These are phyloP conservation scores for Talaromyces borbonicus DNA, from an alignment of 495 filamentous ascomycete species.

Conservation along the genomic window DNA sequence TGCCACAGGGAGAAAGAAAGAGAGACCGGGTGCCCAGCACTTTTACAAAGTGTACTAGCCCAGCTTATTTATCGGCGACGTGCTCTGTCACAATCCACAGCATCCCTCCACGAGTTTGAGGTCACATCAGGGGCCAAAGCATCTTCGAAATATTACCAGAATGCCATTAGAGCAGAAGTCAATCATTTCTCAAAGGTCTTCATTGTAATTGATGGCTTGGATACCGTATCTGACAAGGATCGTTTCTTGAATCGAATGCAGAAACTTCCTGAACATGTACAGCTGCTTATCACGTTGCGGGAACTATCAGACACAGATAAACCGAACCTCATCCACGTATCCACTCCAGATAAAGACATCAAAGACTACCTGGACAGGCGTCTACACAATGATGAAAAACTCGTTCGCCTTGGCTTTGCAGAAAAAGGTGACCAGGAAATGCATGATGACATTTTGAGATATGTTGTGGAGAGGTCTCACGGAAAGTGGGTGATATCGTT, in stretches of 20 bases:
- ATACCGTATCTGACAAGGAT: slow-evolving; percentile 21
- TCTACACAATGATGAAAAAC: slow-evolving; percentile 8
- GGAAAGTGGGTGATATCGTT: slow-evolving; percentile 17
- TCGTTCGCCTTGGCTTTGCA: slow-evolving; percentile 10
- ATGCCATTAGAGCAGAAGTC: slow-evolving; percentile 26
- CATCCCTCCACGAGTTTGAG: slow-evolving; percentile 17
- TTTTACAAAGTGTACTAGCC: slow-evolving; percentile 20
- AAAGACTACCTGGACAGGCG: slow-evolving; percentile 13
- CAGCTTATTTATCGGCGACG: slow-evolving; percentile 26
- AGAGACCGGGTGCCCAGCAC: slow-evolving; percentile 12
- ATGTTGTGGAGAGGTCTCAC: slow-evolving; percentile 17
- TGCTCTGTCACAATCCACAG: slow-evolving; percentile 13
- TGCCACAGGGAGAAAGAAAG: slow-evolving; percentile 19
- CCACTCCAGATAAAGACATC: slow-evolving; percentile 15
- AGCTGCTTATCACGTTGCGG: slow-evolving; percentile 24
- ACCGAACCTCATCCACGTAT: slow-evolving; percentile 8
- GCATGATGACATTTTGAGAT: slow-evolving; percentile 11
- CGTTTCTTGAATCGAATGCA: slow-evolving; percentile 23
- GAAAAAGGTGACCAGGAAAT: slow-evolving; percentile 8
- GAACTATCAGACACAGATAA: slow-evolving; percentile 14
- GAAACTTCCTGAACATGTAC: slow-evolving; percentile 26
- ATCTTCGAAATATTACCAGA: slow-evolving; percentile 23
- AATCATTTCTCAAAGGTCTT: slow-evolving; percentile 24
- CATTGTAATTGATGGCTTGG: slow-evolving; percentile 24
- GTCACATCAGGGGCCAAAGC: slow-evolving; percentile 12